Evolutionary conservation across 2,329 filamentous ascomycete genomes (phyloP).

Genomic region (Ophiostoma sp.): DNA sequence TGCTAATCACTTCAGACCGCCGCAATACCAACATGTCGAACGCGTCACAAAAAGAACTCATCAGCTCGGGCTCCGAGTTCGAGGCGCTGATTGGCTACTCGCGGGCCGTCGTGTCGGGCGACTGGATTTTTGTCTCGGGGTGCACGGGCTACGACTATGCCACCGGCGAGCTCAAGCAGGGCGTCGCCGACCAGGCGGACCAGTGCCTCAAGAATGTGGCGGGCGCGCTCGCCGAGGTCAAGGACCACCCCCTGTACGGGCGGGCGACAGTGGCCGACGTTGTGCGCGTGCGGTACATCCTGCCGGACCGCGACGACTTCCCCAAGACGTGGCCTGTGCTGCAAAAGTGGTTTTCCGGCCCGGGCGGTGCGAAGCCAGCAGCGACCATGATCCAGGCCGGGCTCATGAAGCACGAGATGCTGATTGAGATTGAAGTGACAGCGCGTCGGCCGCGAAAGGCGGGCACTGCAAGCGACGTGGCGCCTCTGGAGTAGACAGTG

Average conservation of each 20-base stretch:
- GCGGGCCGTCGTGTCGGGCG: conserved; percentile 47
- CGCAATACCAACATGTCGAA: not conserved
- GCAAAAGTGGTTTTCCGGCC: conserved; percentile 44
- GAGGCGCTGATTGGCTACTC: conserved; percentile 52
- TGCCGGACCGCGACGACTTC: conserved; percentile 46
- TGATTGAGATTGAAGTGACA: conserved; percentile 37
- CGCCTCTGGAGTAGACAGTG: not conserved
- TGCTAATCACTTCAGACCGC: not conserved
- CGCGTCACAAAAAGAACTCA: conserved; percentile 28
- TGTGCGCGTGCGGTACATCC: conserved; percentile 49
- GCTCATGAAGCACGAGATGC: conserved; percentile 47
- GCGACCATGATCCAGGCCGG: conserved; percentile 50
- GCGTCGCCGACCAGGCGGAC: conserved; percentile 46
- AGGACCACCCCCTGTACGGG: conserved; percentile 27
- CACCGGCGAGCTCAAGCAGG: conserved; percentile 38
- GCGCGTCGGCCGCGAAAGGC: conserved; percentile 27
- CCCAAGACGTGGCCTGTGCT: conserved; percentile 46
- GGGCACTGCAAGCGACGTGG: not conserved
- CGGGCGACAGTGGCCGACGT: conserved; percentile 39
- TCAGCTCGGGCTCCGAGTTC: conserved; percentile 48
- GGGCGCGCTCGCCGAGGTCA: conserved; percentile 41
- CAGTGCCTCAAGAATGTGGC: conserved; percentile 47
- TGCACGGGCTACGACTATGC: conserved; percentile 51
- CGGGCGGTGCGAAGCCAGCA: conserved; percentile 45
- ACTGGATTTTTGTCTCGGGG: conserved; percentile 50